These are phyloP conservation scores for Lactarius pseudohatsudake DNA, from an alignment of 768 basidiomycete genomes.

Conservation along the genomic window DNA sequence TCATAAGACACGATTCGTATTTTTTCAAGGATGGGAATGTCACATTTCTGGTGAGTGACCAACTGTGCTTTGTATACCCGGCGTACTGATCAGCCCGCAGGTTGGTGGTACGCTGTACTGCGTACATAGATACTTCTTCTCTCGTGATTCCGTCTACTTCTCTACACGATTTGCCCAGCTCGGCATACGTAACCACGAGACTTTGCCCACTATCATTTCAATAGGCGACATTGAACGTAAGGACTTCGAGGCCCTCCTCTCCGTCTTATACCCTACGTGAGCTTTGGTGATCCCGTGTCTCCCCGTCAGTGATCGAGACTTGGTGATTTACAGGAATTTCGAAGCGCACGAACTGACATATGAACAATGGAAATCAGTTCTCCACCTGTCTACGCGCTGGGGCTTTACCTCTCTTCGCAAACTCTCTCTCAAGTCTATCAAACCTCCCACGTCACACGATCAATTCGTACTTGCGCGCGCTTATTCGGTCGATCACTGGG, in stretches of 20 bases:
- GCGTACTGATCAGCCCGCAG: slow-evolving; percentile 8
- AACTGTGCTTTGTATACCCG: too few relatives aligned
- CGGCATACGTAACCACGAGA: slow-evolving; percentile 15
- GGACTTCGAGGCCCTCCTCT: slow-evolving; percentile 28
- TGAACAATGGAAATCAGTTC: slow-evolving; percentile 20
- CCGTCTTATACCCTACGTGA: slow-evolving; percentile 28
- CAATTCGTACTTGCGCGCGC: slow-evolving; percentile 10
- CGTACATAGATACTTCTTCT: slow-evolving; percentile 27
- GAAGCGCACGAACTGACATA: neutral
- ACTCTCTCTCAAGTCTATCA: slow-evolving; percentile 11
- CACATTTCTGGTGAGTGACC: slow-evolving; percentile 20
- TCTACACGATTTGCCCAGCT: slow-evolving; percentile 15
- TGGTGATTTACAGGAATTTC: neutral
- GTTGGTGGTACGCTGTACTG: slow-evolving; percentile 22
- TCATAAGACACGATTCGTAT: slow-evolving; percentile 11
- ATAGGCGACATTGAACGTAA: slow-evolving; percentile 13
- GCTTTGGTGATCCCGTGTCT: neutral
- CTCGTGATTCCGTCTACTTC: slow-evolving; percentile 27
- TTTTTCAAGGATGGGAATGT: slow-evolving; percentile 27
- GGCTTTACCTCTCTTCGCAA: slow-evolving; percentile 22
- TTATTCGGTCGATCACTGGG: slow-evolving; percentile 6
- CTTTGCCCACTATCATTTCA: slow-evolving; percentile 6
- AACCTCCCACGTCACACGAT: slow-evolving; percentile 9
- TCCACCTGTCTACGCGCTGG: slow-evolving; percentile 19
- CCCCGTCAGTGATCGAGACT: too few relatives aligned